A percentile compares a stretch with the other conserved stretches of the same genome.
Conservation (phyloP, 352 stramenopile genomes). For the Phytopythium kandeliae region DNA sequence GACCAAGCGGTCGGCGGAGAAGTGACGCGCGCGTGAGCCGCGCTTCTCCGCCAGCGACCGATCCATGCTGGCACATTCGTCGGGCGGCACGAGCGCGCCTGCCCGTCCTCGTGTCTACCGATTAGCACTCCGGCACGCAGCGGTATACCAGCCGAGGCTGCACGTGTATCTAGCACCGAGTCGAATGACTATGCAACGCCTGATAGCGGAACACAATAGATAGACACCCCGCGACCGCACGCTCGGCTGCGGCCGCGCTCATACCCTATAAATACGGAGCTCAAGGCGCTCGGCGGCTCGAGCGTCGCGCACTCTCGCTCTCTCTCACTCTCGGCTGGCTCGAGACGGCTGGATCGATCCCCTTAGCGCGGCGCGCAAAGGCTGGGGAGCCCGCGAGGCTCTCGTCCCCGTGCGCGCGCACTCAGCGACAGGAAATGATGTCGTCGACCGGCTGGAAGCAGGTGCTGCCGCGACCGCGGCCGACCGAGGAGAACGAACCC, state of each 20-base stretch:
- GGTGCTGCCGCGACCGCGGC: constrained; percentile 15
- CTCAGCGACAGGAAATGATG: constrained; percentile 28
- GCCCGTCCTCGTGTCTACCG: neutral
- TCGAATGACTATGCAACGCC: neutral
- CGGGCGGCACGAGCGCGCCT: no score
- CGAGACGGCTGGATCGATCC: neutral
- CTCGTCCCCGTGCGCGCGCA: no score
- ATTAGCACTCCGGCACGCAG: neutral
- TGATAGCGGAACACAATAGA: constrained; percentile 2
- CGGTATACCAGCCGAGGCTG: neutral
- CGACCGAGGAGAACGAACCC: constrained; percentile 3
- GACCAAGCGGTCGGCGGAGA: no score
- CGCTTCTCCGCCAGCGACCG: no score
- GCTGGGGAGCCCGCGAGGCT: neutral
- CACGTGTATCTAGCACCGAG: constrained; percentile 6
- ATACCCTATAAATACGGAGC: constrained; percentile 9
- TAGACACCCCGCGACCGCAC: constrained; percentile 2
- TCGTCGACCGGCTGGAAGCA: constrained; percentile 20
- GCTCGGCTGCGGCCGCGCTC: neutral
- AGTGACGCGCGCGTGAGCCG: no score
- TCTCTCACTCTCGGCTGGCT: neutral
- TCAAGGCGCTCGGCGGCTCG: neutral
- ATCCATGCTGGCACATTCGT: no score
- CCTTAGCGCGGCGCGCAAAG: neutral
- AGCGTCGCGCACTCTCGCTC: no score